These are phyloP conservation scores for Ceratobasidium theobromae DNA, from an alignment of 1,284 basidiomycete genomes.

Conservation along the genomic window DNA sequence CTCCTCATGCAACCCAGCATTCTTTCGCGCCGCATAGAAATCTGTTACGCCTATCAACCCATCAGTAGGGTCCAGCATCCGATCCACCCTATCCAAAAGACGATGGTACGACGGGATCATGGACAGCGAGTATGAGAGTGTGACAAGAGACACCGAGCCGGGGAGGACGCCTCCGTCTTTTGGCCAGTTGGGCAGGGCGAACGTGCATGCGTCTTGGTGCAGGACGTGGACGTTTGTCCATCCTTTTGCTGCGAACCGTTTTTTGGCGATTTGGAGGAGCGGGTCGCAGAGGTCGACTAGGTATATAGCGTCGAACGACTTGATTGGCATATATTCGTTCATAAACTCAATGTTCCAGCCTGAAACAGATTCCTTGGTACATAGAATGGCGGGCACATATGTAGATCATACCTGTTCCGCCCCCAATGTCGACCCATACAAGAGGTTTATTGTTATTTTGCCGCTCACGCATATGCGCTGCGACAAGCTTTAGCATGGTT, in stretches of 20 bases:
- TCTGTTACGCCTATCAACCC: constrained; percentile 75
- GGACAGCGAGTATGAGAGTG: constrained; percentile 71
- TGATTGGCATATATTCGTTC: constrained; percentile 68
- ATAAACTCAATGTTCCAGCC: constrained; percentile 83
- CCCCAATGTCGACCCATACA: constrained; percentile 83
- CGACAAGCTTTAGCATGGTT: constrained; percentile 69
- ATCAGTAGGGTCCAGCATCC: constrained; percentile 63
- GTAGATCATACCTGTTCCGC: constrained; percentile 61
- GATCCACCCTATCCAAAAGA: constrained; percentile 69
- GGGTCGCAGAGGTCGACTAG: constrained; percentile 77
- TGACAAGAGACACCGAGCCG: constrained; percentile 63
- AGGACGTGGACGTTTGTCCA: constrained; percentile 77
- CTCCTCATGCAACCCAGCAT: constrained; percentile 58
- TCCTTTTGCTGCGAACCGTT: constrained; percentile 66
- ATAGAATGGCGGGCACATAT: not conserved
- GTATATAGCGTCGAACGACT: constrained; percentile 70
- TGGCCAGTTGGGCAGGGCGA: constrained; percentile 64
- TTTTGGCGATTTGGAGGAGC: constrained; percentile 68
- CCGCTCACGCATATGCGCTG: constrained; percentile 62
- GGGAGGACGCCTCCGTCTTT: constrained; percentile 51
- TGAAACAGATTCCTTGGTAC: constrained; percentile 36
- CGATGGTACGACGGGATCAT: constrained; percentile 76
- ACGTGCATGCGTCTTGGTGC: constrained; percentile 73
- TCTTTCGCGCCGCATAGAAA: constrained; percentile 74
- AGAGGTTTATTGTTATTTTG: constrained; percentile 51